Percentiles rank a stretch among this genome's conserved stretches.
These are phyloP conservation scores for Piper betle DNA, from an alignment of 164 flowering plant species.

Conservation along the genomic window DNA sequence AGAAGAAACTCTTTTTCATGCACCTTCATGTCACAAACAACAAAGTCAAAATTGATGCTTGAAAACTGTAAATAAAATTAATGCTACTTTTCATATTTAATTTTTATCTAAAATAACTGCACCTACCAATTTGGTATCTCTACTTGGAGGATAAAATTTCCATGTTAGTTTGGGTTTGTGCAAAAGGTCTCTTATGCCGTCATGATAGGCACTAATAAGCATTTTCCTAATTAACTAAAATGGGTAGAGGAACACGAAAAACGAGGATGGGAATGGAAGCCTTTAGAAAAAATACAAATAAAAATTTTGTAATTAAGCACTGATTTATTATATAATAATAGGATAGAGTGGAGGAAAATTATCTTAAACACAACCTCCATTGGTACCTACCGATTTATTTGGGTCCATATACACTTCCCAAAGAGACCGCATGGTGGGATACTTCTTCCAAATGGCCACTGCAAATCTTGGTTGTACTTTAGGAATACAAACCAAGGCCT, in stretches of 20 bases:
- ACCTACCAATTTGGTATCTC: background rate
- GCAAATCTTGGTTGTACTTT: conserved; percentile 97
- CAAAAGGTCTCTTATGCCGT: too few relatives aligned
- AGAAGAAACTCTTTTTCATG: conserved; percentile 88
- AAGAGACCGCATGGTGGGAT: conserved; percentile 94
- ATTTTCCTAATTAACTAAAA: too few relatives aligned
- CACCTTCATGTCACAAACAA: conserved; percentile 28
- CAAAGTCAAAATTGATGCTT: background rate
- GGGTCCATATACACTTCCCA: conserved; percentile 79
- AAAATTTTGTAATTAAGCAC: too few relatives aligned
- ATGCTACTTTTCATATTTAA: too few relatives aligned
- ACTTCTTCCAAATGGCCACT: conserved; percentile 81
- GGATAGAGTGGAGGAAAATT: background rate
- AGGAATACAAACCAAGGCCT: conserved; percentile 79
- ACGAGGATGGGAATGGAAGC: too few relatives aligned
- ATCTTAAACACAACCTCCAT: background rate
- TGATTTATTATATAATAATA: background rate
- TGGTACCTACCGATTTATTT: conserved; percentile 58
- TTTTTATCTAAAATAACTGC: background rate
- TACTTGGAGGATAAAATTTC: too few relatives aligned
- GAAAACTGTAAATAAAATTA: background rate
- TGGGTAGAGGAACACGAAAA: too few relatives aligned
- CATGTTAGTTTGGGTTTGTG: too few relatives aligned
- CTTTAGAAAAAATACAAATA: too few relatives aligned
- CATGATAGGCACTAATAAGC: too few relatives aligned